Evolutionary conservation across 2,329 filamentous ascomycete species (phyloP), one percentile per base, ranked within the genome.

Genomic region (Fusarium sublunatum): DNA sequence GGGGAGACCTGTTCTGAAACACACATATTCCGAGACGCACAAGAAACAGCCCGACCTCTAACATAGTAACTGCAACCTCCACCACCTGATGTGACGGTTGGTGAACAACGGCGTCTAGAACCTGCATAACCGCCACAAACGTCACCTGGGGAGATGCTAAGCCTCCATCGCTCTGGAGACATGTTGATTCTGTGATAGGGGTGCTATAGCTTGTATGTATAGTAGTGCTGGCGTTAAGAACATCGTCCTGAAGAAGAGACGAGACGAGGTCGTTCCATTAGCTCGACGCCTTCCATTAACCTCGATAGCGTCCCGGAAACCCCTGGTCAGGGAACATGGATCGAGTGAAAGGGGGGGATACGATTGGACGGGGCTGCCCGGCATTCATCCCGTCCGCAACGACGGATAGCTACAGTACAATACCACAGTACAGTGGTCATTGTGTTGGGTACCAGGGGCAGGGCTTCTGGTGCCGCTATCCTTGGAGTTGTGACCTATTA

Each of bases 1-100:
- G n/a, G n/a, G n/a, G n/a, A n/a, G n/a, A n/a, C n/a, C n/a, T 56
- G 46, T 56, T 67, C 53, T 70, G 67, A 70, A 71, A 71, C 68
- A 29, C 42, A 58, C 36, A 60, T 47, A 49, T 51, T 55, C 61
- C 61, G 57, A 64, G 59, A 63, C 55, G 29, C 29, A 55, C 22
- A 42, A 53, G 49, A 64, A 61, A 45, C 46, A 24, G 35, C 19
- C 19, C 19, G 19, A 32, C 28, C n/a, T 59, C 42, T 25, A 19
- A 19, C 19, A 19, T 19, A 19, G 24, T 13, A n/a, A 29, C 24
- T 49, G 38, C n/a, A 26, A 65, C 38, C 38, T 40, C 10, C 12
- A 13, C 26, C 26, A n/a, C 35, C 35, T 22, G 24, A 40, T 40
- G 22, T 26, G 11, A 64, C 50, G 40, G 61, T 46, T 38, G 28